phyloP scores from a whole-genome alignment of 73 alveolate genomes.

The Durusdinium trenchii region DNA sequence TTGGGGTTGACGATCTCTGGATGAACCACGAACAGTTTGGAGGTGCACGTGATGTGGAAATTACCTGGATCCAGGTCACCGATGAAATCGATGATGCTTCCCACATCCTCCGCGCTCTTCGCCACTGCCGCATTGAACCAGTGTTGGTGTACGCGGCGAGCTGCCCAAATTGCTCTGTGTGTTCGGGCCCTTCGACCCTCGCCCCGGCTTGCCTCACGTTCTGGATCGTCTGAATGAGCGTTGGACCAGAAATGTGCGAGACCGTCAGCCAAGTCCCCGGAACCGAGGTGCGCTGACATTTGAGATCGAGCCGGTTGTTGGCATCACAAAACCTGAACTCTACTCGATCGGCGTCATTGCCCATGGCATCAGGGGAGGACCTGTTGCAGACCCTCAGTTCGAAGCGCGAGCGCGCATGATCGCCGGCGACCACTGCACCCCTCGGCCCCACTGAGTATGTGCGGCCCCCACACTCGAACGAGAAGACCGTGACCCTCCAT shows the following conservation, averaged over 20 bases:
- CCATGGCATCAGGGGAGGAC: neutral
- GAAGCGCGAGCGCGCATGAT: neutral
- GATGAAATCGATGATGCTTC: neutral
- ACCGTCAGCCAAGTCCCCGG: too few species aligned
- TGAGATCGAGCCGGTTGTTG: conserved; percentile 13
- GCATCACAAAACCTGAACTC: conserved; percentile 9
- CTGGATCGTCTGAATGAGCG: too few species aligned
- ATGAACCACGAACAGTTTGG: neutral
- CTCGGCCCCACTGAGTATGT: neutral
- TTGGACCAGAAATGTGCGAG: too few species aligned
- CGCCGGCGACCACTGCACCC: neutral
- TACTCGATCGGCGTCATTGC: conserved; percentile 35
- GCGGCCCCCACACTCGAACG: neutral
- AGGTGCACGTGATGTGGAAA: neutral
- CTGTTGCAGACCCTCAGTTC: neutral
- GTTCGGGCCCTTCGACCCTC: neutral
- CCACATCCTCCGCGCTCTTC: neutral
- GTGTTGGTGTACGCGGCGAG: neutral
- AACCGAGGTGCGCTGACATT: neutral
- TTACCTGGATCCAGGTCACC: neutral
- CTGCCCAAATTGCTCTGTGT: neutral
- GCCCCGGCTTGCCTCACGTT: neutral
- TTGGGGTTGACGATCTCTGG: neutral
- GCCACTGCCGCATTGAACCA: too few species aligned
- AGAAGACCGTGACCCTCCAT: neutral